Evolutionary conservation across 345 rosid species (phyloP).

Genomic region (Eutrema heterophyllum): DNA sequence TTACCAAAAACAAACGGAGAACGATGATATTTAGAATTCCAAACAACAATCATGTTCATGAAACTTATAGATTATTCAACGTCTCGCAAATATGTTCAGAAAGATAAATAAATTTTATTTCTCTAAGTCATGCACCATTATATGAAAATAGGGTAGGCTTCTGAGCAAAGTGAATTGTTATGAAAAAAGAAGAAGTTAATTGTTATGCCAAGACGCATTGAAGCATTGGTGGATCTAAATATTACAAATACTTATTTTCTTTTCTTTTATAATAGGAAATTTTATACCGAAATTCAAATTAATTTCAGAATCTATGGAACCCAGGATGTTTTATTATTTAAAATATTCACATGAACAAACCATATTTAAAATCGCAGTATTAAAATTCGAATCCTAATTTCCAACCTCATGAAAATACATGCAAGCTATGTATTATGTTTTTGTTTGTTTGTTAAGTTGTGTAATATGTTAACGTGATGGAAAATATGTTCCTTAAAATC

Average conservation of each 20-base stretch:
- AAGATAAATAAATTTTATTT: too few species aligned
- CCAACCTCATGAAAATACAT: background rate
- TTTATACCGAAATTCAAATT: background rate
- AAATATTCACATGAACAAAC: background rate
- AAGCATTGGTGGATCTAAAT: background rate
- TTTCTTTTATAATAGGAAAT: too few species aligned
- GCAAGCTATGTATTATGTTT: background rate
- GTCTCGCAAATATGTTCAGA: too few species aligned
- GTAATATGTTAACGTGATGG: background rate
- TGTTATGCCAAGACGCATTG: background rate
- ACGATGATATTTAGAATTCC: too few species aligned
- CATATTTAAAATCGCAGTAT: too few species aligned
- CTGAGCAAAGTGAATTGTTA: background rate
- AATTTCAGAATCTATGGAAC: background rate
- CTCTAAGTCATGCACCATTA: too few species aligned
- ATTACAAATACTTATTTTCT: too few species aligned
- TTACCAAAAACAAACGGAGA: too few species aligned
- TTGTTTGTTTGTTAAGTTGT: too few species aligned
- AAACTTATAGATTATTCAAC: too few species aligned
- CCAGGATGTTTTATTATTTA: background rate
- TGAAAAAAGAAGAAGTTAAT: background rate
- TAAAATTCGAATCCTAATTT: too few species aligned
- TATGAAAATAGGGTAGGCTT: background rate
- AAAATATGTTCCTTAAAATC: background rate
- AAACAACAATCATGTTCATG: too few species aligned